Percentiles rank a stretch among this genome's conserved stretches.
Evolutionary conservation across 2,329 filamentous ascomycete species (phyloP).

Genomic region (Fusarium concolor): DNA sequence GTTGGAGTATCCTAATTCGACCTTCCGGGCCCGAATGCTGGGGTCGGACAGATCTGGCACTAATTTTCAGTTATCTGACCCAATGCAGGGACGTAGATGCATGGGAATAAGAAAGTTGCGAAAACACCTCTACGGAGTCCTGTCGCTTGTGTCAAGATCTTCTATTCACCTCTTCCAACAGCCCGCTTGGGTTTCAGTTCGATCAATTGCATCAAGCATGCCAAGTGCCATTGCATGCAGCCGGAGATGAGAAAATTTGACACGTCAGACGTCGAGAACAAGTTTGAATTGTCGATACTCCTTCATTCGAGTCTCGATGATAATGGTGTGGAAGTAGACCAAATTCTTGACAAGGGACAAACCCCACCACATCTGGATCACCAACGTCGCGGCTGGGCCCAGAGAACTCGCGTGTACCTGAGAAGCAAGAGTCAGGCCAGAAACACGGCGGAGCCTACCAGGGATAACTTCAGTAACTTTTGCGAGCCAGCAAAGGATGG

Average conservation of each 20-base stretch:
- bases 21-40: slow-evolving; percentile 9
- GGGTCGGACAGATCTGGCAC: slow-evolving; percentile 27
- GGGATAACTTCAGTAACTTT: slow-evolving; percentile 2
- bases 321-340: slow-evolving; percentile 13
- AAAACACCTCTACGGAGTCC: slow-evolving; percentile 18
- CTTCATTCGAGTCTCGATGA: not conserved
- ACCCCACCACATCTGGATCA: slow-evolving; percentile 21
- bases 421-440: slow-evolving; percentile 28
- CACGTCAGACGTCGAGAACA: slow-evolving; percentile 19
- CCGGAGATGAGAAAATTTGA: slow-evolving; percentile 5
- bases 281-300: not conserved
- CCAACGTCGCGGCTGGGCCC: slow-evolving; percentile 23
- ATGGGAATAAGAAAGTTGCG: slow-evolving; percentile 34
- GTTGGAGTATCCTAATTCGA: slow-evolving; percentile 22
- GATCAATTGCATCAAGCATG: not conserved
- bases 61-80: slow-evolving; percentile 5
- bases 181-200: not conserved
- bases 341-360: slow-evolving; percentile 17
- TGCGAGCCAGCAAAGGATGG: slow-evolving; percentile 1
- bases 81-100: slow-evolving; percentile 41
- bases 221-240: not conserved
- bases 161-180: not conserved
- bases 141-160: not conserved
- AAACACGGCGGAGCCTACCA: slow-evolving; percentile 14
- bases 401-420: slow-evolving; percentile 25